A percentile compares a stretch with the other conserved stretches of the same genome.
These are phyloP conservation scores for Pelagophyceae sp. DNA, from an alignment of 352 stramenopile species.

Conservation along the genomic window DNA sequence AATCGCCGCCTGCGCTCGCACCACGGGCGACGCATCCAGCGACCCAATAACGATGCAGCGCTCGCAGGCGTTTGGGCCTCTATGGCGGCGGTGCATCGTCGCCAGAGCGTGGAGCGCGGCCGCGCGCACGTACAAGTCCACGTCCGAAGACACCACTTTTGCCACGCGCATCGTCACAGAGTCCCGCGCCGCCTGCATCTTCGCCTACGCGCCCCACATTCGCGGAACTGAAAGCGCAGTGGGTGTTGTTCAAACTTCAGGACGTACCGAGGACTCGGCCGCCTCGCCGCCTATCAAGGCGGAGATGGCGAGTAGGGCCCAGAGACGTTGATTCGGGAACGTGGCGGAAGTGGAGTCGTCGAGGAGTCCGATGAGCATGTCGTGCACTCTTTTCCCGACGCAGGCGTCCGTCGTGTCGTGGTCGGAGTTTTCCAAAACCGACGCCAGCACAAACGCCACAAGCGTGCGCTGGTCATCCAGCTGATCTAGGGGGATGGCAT, in stretches of 20 bases:
- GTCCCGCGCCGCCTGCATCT: not conserved
- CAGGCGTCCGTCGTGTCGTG: conserved; percentile 84
- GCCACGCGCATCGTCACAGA: not conserved
- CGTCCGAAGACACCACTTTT: not conserved
- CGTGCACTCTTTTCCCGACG: conserved; percentile 66
- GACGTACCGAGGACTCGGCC: no score
- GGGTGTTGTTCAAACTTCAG: no score
- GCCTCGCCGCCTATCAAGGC: not conserved
- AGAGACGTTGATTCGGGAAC: not conserved
- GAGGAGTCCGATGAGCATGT: conserved; percentile 56
- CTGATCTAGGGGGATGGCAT: conserved; percentile 33
- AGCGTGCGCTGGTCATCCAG: conserved; percentile 82
- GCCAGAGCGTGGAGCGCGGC: not conserved
- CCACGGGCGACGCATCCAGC: conserved; percentile 25
- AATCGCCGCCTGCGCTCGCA: conserved; percentile 50
- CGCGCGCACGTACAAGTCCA: not conserved
- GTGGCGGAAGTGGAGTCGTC: conserved; percentile 30
- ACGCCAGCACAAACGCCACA: conserved; percentile 85
- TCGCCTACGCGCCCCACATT: not conserved
- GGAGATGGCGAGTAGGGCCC: not conserved
- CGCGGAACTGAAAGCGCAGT: no score
- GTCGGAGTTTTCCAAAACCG: conserved; percentile 80
- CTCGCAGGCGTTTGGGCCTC: not conserved
- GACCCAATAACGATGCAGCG: not conserved
- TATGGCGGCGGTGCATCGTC: not conserved